Evolutionary conservation across 208 protist genomes (phyloP).

Genomic region (Leishmania amazonensis): DNA sequence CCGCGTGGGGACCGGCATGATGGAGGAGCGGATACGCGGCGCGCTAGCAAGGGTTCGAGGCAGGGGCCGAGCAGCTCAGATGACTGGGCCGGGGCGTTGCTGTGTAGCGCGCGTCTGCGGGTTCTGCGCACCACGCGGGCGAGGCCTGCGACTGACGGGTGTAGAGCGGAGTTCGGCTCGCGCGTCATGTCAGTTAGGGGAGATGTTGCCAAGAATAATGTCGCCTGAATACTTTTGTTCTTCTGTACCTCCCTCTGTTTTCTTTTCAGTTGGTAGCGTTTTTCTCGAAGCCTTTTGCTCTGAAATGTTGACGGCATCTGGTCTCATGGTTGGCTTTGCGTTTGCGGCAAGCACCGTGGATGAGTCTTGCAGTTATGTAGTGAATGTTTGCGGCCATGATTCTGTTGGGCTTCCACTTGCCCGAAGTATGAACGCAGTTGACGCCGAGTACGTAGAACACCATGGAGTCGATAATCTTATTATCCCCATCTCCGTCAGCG

Average conservation of each 20-base stretch:
- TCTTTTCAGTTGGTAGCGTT: neutral
- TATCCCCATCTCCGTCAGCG: conserved; percentile 81
- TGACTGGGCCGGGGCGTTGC: neutral
- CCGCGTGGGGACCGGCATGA: neutral
- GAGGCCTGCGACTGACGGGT: neutral
- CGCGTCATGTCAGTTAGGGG: neutral
- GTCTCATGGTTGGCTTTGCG: conserved; percentile 29
- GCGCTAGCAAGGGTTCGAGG: neutral
- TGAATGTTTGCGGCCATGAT: conserved; percentile 84
- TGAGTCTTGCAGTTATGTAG: conserved; percentile 49
- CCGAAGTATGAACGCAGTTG: conserved; percentile 65
- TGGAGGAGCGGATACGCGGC: too few relatives aligned
- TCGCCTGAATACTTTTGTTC: too few relatives aligned
- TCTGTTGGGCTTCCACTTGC: conserved; percentile 69
- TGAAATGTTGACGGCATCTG: conserved; percentile 21
- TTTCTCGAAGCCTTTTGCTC: neutral
- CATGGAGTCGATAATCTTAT: conserved; percentile 87
- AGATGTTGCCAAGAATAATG: neutral
- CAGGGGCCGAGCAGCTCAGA: neutral
- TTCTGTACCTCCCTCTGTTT: neutral
- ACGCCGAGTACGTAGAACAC: conserved; percentile 67
- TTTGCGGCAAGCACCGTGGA: conserved; percentile 50
- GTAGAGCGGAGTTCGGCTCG: neutral
- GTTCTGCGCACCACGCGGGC: neutral
- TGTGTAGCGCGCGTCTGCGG: too few relatives aligned